phyloP scores from a whole-genome alignment of 2,329 filamentous ascomycete genomes.

The Coleophoma eucalyptorum region DNA sequence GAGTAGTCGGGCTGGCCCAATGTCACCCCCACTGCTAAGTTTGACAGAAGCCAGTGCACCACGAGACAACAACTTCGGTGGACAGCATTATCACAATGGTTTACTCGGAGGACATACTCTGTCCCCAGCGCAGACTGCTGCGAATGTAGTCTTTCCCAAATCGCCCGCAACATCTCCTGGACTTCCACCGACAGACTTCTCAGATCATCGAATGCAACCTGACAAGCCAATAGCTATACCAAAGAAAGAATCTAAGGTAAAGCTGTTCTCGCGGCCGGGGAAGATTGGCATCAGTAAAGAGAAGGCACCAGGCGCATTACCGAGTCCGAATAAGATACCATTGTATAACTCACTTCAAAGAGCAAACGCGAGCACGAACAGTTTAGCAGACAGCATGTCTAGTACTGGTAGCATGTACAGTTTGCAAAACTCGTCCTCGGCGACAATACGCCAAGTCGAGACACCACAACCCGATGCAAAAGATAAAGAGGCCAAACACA shows the following conservation, averaged over 20 bases:
- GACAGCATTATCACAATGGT: slow-evolving; percentile 53
- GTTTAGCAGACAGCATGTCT: slow-evolving; percentile 55
- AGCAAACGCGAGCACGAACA: slow-evolving; percentile 68
- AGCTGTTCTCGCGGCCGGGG: slow-evolving; percentile 75
- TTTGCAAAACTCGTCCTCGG: slow-evolving; percentile 71
- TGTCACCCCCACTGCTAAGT: slow-evolving; percentile 60
- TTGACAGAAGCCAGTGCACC: slow-evolving; percentile 63
- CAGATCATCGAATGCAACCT: slow-evolving; percentile 27
- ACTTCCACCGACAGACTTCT: slow-evolving; percentile 31
- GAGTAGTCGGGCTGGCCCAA: slow-evolving; percentile 39
- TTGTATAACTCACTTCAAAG: slow-evolving; percentile 61
- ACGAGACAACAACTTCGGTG: slow-evolving; percentile 49
- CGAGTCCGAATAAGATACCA: slow-evolving; percentile 69
- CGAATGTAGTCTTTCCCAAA: slow-evolving; percentile 69
- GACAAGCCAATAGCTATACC: slow-evolving; percentile 52
- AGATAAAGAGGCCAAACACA: slow-evolving; percentile 65
- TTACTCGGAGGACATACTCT: slow-evolving; percentile 55
- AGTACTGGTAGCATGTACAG: slow-evolving; percentile 63
- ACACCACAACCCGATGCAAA: slow-evolving; percentile 40
- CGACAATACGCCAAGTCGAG: slow-evolving; percentile 67
- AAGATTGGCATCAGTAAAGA: slow-evolving; percentile 68
- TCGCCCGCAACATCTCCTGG: slow-evolving; percentile 26
- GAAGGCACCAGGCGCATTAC: slow-evolving; percentile 60
- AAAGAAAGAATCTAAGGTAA: slow-evolving; percentile 73
- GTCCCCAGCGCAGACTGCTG: slow-evolving; percentile 65